Base-by-base conservation (phyloP, 495 filamentous ascomycete genomes). In the Neurospora sp. region DNA sequence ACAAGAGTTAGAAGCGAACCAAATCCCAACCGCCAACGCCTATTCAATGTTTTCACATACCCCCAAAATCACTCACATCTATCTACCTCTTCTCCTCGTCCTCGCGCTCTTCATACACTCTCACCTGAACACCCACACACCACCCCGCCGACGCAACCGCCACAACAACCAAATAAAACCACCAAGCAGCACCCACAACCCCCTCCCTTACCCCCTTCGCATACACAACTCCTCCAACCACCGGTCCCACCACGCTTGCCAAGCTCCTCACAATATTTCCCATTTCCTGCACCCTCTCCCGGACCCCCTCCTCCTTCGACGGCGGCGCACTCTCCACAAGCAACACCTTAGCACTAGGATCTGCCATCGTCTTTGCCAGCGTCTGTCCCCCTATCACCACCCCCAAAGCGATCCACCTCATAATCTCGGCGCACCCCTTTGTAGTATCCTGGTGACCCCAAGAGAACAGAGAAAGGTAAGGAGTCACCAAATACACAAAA, bases 221-320 rank as follows among this genome's bases (percentile, higher is more conserved):
- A 75, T 90, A 87, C 6, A 89, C 83, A 78, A 86, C 88, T 0
- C 91, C 91, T 3, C 87, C 89, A n/a, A 90, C 70, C 2, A 87
- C 84, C 4, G 92, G 91, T 0, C 92, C 92, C 9, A 92, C 76
- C 0, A 92, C 89, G 20, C 91, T 84, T 17, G 87, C 86, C 5
- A 86, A 83, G 48, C 84, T 88, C 3, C 85, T 81, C 10, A 93
- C 81, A 79, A 87, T 90, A 75, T 91, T 89, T 4, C 88, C 90
- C 0, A 90, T 83, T 0, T 92, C 92, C 73, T 93, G 90, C 0
- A 94, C 83, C 1, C 90, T 92, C 0, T 91, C 90, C 8, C 94
- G 78, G 3, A 91, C 85, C 6, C 76, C 82, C 5, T 87, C 85
- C 5, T 87, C 85, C 5, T 87, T 85, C 45, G 88, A 82, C 3